Evolutionary conservation across 2,329 filamentous ascomycete genomes (phyloP), one percentile per base, ranked within the genome.

Genomic region (Exophiala aquamarina): DNA sequence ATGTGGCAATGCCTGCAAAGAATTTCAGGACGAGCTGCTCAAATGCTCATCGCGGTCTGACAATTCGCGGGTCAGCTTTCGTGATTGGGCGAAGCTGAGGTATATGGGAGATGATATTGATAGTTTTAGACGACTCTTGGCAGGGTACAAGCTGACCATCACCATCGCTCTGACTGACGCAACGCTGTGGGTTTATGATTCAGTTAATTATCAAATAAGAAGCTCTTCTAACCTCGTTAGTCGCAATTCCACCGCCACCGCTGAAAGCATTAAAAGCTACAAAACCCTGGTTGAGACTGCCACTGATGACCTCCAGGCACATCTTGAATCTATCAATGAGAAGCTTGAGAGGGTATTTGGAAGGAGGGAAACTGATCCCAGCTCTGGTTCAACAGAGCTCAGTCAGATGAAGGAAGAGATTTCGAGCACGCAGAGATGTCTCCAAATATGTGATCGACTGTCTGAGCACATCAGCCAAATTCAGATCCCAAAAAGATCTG

Each of bases 21-120:
- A 71, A 15, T 75, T 75, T 55, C 55, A 66, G 43, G 36, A 64
- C 42, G 64, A 69, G 53, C 56, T 75, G 28, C 29, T 55, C 20
- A 65, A 66, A 59, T 70, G 58, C 47, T 60, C 59, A 28, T 58
- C 61, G 33, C 64, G 59, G 35, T 73, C 69, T 28, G 59, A 54
- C 17, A 60, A 52, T 23, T 57, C 52, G 49, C 60, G 64, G 43
- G 61, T 64, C 17, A 75, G 68, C 56, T 73, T 75, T 56, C 66
- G 68, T 36, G 71, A 73, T 53, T 75, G 69, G 72, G 67, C 69
- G 3, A 70, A 62, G 55, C 53, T 75, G 36, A 66, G 52, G 48
- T 75, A 73, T 41, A 70, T 73, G 64, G 69, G 67, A 20, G 65
- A 72, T 34, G 62, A 72, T 50, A 68, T 75, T 35, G 64, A 68